phyloP scores from a whole-genome alignment of 805 yeast genomes.

The Yarrowia deformans region DNA sequence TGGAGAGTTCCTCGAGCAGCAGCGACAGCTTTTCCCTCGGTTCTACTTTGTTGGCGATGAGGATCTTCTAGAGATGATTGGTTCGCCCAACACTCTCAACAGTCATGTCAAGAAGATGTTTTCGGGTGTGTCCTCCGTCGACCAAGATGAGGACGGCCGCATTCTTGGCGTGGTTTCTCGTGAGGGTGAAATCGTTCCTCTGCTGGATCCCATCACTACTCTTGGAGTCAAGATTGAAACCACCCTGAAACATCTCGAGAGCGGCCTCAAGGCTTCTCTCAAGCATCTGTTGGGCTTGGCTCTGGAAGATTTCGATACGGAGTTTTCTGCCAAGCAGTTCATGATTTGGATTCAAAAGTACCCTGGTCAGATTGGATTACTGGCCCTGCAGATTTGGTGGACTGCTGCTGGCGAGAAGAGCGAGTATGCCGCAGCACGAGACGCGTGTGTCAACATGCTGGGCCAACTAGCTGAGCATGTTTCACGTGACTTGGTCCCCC shows the following conservation, averaged over 20 bases:
- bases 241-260: slow-evolving; percentile 70
- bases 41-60: slow-evolving; percentile 91
- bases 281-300: slow-evolving; percentile 51
- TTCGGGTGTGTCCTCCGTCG: slow-evolving; percentile 62
- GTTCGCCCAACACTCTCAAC: slow-evolving; percentile 60
- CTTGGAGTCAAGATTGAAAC: slow-evolving; percentile 56
- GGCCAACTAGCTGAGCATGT: slow-evolving; percentile 50
- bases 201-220: slow-evolving; percentile 57
- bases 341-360: slow-evolving; percentile 51
- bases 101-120: slow-evolving; percentile 74
- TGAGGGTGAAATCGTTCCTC: slow-evolving; percentile 62
- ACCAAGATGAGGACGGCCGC: slow-evolving; percentile 49
- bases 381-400: slow-evolving; percentile 66
- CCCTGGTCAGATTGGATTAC: slow-evolving; percentile 65
- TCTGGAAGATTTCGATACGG: slow-evolving; percentile 44
- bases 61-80: slow-evolving; percentile 82
- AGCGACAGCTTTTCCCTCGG: slow-evolving; percentile 78
- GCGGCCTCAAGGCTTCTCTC: slow-evolving; percentile 59
- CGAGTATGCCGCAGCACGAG: not conserved
- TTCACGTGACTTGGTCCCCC: slow-evolving; percentile 45
- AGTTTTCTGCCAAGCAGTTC: slow-evolving; percentile 44
- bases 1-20: slow-evolving; percentile 78
- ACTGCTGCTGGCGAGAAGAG: slow-evolving; percentile 55
- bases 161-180: slow-evolving; percentile 64
- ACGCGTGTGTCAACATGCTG: slow-evolving; percentile 37